Conservation (phyloP, 208 protist genomes). For the Zelonia costaricensis region DNA sequence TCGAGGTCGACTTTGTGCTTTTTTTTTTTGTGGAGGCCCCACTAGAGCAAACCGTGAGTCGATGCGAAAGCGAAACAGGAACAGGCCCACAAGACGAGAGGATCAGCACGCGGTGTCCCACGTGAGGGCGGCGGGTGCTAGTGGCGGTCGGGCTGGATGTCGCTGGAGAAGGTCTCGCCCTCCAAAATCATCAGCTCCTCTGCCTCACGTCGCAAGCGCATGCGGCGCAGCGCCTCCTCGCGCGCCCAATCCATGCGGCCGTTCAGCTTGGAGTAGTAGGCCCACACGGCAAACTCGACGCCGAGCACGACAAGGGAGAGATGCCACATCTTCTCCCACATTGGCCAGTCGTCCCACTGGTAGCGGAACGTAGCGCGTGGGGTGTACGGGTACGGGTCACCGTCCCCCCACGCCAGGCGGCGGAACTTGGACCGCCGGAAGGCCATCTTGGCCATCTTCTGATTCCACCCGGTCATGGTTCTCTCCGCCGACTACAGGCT, state of each 20-base stretch:
- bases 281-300: constrained; percentile 78
- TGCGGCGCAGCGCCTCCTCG: constrained; percentile 88
- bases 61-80: neutral
- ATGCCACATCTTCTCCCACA: constrained; percentile 92
- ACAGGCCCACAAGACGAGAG: neutral
- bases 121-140: constrained; percentile 13
- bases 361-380: constrained; percentile 90
- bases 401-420: constrained; percentile 86
- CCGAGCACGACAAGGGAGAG: constrained; percentile 53
- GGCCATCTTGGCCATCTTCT: constrained; percentile 92
- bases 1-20: no score
- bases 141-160: constrained; percentile 76
- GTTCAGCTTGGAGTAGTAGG: constrained; percentile 87
- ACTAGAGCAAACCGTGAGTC: neutral
- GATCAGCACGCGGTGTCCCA: neutral
- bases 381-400: constrained; percentile 89
- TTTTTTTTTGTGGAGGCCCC: no score
- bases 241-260: constrained; percentile 88
- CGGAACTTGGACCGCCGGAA: constrained; percentile 88
- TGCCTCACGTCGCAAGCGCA: constrained; percentile 85
- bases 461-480: constrained; percentile 79
- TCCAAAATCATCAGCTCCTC: constrained; percentile 91
- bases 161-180: constrained; percentile 74
- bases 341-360: constrained; percentile 90
- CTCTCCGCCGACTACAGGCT: neutral